Base-by-base conservation (phyloP, 2,329 filamentous ascomycete species). In the Apiospora saccharicola region DNA sequence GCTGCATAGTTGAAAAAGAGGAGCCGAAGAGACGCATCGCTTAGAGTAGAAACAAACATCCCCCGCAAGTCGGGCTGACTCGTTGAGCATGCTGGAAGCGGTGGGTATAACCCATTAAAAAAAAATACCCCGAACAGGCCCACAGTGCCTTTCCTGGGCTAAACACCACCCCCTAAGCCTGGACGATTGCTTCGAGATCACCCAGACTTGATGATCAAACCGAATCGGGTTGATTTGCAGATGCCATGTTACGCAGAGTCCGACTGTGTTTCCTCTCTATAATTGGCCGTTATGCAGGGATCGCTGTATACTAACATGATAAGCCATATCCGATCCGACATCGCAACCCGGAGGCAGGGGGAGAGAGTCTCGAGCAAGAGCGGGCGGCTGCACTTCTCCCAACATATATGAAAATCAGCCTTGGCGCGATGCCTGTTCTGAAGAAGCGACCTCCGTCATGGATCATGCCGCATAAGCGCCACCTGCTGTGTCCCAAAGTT, bases 321-420 rank as follows among this genome's bases (percentile, higher is more conserved):
- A 57, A 57, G 30, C 30, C 53, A 12, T 12, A 61, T 61, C 53
- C 53, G 53, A 61, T 61, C 53, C 53, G 30, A 61, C 53, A 37
- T 34, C 30, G 53, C 53, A 49, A n/a, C 30, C 30, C 30, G 34
- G 12, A 3, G 49, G 12, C 30, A 61, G 53, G 19, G 12, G 0
- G 47, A 37, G 53, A 37, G 26, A 37, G 30, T 61, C 53, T 37
- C 30, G 6, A 3, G 26, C 4, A 34, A 16, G 26, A 61, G 30
- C 30, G 53, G 53, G 22, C 53, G 34, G 53, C 30, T 34, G 16
- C 26, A 57, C 26, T 16, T 34, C 51, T 16, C 6, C 24, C 14
- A 24, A 30, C 24, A 53, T 53, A 13, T 10, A 13, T 16, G 24
- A 4, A 12, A 19, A 34, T 57, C 24, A 19, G 24, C 14, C 3